phyloP scores from a whole-genome alignment of 2,329 filamentous ascomycete genomes.

The Metarhizium brunneum region DNA sequence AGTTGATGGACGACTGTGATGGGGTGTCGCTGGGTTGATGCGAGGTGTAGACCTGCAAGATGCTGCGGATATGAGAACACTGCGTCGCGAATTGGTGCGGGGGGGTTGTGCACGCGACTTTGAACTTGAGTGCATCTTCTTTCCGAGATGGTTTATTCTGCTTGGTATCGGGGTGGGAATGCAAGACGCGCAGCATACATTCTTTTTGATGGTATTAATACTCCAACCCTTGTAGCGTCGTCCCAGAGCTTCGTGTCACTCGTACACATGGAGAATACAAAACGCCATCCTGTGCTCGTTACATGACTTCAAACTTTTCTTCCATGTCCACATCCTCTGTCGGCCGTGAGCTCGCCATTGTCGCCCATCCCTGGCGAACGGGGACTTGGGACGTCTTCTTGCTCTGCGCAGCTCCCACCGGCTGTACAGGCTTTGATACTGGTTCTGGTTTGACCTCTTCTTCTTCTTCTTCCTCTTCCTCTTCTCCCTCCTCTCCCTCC shows the following conservation, averaged over 20 bases:
- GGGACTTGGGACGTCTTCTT: constrained; percentile 8
- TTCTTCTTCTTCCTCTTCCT: constrained; percentile 11
- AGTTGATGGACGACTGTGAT: background rate
- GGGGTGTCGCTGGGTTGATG: background rate
- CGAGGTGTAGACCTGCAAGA: background rate
- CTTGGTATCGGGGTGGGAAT: too few relatives aligned
- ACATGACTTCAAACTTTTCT: constrained; percentile 23
- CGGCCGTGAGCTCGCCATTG: constrained; percentile 15
- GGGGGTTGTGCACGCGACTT: too few relatives aligned
- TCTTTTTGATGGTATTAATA: too few relatives aligned
- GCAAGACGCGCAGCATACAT: too few relatives aligned
- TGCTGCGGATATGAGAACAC: too few relatives aligned
- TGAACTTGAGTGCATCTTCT: background rate
- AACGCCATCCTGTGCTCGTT: background rate
- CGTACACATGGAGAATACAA: background rate
- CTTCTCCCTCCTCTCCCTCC: constrained; percentile 5
- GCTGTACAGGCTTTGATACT: background rate
- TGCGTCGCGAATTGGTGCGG: too few relatives aligned
- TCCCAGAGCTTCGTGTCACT: background rate
- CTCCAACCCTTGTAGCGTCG: too few relatives aligned
- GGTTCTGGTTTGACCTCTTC: constrained; percentile 11
- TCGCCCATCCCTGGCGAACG: constrained; percentile 22
- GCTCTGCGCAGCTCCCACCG: constrained; percentile 7
- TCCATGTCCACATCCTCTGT: constrained; percentile 22
- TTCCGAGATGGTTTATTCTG: background rate